Percentiles rank a stretch among this genome's conserved stretches.
Evolutionary conservation across 1,284 basidiomycete species (phyloP).

Genomic region (Violaceomyces palustris): DNA sequence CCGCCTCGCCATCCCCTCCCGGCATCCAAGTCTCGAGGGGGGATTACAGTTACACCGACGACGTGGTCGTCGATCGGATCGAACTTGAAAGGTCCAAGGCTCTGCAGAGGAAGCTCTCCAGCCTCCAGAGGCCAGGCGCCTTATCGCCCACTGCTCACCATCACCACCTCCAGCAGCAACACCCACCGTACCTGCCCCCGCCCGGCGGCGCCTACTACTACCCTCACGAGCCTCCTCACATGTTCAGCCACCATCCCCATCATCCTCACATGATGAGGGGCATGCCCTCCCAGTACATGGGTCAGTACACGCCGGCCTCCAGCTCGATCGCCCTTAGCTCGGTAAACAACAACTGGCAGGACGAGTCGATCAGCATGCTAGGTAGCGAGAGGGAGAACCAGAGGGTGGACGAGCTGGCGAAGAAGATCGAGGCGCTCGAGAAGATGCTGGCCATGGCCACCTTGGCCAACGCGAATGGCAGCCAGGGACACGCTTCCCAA

Average conservation of each 20-base stretch:
- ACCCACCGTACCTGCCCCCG: neutral
- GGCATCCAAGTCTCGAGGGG: no score
- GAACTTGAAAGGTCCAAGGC: no score
- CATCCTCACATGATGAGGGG: neutral
- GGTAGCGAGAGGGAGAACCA: neutral
- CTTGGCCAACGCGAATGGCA: neutral
- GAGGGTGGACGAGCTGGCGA: no score
- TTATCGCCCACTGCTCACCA: no score
- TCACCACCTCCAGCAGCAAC: no score
- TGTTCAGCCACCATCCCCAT: neutral
- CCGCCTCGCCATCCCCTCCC: no score
- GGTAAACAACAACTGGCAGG: neutral
- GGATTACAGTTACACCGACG: no score
- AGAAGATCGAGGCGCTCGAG: slow-evolving; percentile 16
- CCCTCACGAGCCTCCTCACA: neutral
- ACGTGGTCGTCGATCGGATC: no score
- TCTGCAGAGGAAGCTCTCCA: no score
- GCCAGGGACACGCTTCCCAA: neutral
- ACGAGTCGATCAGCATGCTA: neutral
- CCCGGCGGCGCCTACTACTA: neutral
- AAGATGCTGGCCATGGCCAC: slow-evolving; percentile 1
- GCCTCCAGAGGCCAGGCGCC: no score
- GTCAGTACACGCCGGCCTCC: neutral
- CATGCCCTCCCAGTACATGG: neutral
- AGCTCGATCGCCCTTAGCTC: neutral